Evolutionary conservation across 352 stramenopile genomes (phyloP), one percentile per base, ranked within the genome.

Genomic region (Paralagenidium karlingii): DNA sequence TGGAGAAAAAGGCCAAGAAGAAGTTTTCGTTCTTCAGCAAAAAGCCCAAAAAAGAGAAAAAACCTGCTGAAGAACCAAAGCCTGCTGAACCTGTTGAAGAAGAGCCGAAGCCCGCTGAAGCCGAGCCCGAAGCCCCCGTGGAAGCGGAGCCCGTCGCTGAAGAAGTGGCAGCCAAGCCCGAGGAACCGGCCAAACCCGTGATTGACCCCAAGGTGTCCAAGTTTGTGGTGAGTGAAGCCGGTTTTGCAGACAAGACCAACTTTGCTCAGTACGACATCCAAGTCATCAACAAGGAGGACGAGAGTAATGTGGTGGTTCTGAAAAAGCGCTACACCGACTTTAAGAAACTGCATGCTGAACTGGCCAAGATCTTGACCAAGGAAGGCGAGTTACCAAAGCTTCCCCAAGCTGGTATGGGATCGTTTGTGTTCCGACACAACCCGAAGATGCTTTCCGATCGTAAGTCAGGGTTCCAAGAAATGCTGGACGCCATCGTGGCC

Each of bases 211-310:
- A 53, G 3, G 42, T 40, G 5, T 46, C 74, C 6, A 45, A 59
- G 27, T 82, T 82, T 39, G 44, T 50, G n/a, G 44, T 54, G 6
- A 45, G 47, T 2, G 63, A 67, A 12, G 56, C 76, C n/a, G 56
- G 41, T 8, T 50, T 67, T 33, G 63, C 59, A 34, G 68, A 80
- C 40, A 60, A 65, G 38, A 61, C 59, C 34, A 50, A n/a, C n/a
- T n/a, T 80, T 8, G 65, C 61, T 11, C 80, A 62, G 43, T 82
- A 82, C 68, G 68, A 70, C 40, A 80, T 73, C 39, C 55, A 68
- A 41, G 60, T 51, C 33, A 58, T 33, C 3, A 62, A 71, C 45
- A 49, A 55, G 20, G 37, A 57, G 5, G 55, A 76, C 37, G n/a
- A 15, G 37, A 22, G 31, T 26, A 6, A 18, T 9, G 16, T 5